phyloP scores from a whole-genome alignment of 192 early-diverging fungal genomes.

The Glomus cerebriforme region DNA sequence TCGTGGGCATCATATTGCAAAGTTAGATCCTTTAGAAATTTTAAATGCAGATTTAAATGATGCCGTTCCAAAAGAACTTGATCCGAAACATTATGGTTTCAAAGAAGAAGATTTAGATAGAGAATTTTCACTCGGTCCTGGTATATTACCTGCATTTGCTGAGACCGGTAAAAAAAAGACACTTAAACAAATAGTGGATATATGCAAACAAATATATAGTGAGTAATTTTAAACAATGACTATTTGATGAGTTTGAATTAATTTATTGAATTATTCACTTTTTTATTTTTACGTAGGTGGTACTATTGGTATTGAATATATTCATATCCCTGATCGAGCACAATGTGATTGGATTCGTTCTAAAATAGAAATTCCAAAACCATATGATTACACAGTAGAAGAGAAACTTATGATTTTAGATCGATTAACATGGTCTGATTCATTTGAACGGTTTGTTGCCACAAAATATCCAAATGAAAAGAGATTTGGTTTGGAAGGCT shows the following conservation, averaged over 20 bases:
- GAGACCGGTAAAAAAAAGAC: constrained; percentile 74
- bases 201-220: constrained; percentile 87
- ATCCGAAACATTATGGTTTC: constrained; percentile 90
- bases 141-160: constrained; percentile 89
- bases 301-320: constrained; percentile 96
- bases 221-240: constrained; percentile 33
- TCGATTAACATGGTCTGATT: constrained; percentile 95
- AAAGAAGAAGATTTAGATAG: constrained; percentile 89
- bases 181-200: constrained; percentile 87
- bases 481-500: constrained; percentile 97
- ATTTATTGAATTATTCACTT: constrained; percentile 17
- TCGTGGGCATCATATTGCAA: constrained; percentile 94
- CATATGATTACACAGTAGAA: constrained; percentile 86
- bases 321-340: constrained; percentile 94
- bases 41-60: constrained; percentile 55
- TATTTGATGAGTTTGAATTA: too few relatives aligned
- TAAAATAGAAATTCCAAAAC: constrained; percentile 88
- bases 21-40: constrained; percentile 94
- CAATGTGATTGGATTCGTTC: constrained; percentile 97
- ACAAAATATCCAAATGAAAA: constrained; percentile 97
- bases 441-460: constrained; percentile 94
- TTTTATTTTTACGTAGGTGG: constrained; percentile 54
- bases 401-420: constrained; percentile 92
- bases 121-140: constrained; percentile 90
- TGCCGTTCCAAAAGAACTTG: constrained; percentile 77